phyloP scores from a whole-genome alignment of 2,329 filamentous ascomycete genomes.

The Apiospora saccharicola region DNA sequence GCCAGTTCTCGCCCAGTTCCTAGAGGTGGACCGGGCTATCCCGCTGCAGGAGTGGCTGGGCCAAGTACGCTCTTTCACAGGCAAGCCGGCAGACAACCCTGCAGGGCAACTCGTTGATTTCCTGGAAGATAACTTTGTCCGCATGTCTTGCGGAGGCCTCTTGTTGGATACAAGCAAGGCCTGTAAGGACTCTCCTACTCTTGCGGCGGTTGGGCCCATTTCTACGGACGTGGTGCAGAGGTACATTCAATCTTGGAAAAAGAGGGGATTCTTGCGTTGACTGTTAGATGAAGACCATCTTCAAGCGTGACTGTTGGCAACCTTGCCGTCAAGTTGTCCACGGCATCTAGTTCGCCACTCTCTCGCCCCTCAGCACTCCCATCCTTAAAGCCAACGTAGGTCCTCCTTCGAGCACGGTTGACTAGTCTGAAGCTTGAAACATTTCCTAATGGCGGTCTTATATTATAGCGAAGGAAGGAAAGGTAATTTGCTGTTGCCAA shows the following conservation, averaged over 20 bases:
- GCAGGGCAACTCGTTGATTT: constrained; percentile 38
- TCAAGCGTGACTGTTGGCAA: neutral
- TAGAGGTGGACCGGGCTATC: constrained; percentile 34
- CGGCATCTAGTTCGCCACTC: neutral
- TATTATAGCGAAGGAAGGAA: too few species aligned
- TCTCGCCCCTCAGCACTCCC: neutral
- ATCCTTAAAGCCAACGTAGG: neutral
- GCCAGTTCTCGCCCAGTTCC: constrained; percentile 29
- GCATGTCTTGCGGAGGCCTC: constrained; percentile 42
- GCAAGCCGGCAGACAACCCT: constrained; percentile 36
- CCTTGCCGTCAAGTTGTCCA: neutral
- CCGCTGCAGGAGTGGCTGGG: constrained; percentile 38
- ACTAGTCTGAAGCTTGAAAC: neutral
- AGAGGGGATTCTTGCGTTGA: too few species aligned
- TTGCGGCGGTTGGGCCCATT: constrained; percentile 31
- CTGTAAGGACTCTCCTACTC: constrained; percentile 33
- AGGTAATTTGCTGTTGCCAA: too few species aligned
- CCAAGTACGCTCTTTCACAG: constrained; percentile 33
- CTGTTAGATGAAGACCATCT: too few species aligned
- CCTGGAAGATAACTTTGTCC: constrained; percentile 37
- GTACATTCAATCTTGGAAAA: constrained; percentile 35
- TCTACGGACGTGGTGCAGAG: constrained; percentile 29
- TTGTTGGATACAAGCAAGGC: constrained; percentile 36
- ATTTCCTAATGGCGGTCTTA: neutral
- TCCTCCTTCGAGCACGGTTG: neutral